phyloP scores from a whole-genome alignment of 805 yeast species.

The Sungouiella blattae region DNA sequence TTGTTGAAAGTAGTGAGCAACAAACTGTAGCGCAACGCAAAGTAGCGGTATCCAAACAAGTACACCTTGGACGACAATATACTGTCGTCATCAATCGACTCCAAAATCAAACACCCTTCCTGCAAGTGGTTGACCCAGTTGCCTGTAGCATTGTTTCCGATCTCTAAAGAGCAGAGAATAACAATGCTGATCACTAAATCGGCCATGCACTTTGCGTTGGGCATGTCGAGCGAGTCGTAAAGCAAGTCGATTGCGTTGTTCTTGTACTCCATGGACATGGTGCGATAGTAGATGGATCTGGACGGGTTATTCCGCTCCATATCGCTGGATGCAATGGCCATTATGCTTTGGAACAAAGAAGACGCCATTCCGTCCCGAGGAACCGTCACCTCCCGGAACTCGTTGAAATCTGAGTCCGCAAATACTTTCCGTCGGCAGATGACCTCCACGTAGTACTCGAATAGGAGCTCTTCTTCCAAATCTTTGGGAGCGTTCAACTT shows the following conservation, averaged over 20 bases:
- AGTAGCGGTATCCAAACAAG: not conserved
- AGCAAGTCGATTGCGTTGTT: not conserved
- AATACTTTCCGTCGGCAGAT: not conserved
- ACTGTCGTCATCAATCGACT: not conserved
- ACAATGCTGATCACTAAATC: not conserved
- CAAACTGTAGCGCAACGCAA: not conserved
- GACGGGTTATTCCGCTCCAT: not conserved
- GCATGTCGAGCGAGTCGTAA: not conserved
- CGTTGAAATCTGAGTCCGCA: not conserved
- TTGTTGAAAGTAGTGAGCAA: not conserved
- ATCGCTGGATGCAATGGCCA: not conserved
- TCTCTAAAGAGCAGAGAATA: not conserved
- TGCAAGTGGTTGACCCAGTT: not conserved
- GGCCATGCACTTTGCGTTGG: not conserved
- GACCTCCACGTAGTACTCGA: not conserved
- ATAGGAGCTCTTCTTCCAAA: not conserved
- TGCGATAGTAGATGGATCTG: not conserved
- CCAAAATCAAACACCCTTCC: not conserved
- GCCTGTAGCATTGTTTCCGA: not conserved
- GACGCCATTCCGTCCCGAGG: not conserved
- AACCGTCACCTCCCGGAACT: not conserved
- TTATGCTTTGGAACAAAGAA: not conserved
- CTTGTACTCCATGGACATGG: not conserved
- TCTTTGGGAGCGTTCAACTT: not conserved
- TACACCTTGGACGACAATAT: not conserved